These are phyloP conservation scores for Parasitella parasitica DNA, from an alignment of 371 early-diverging fungal species.

Conservation along the genomic window DNA sequence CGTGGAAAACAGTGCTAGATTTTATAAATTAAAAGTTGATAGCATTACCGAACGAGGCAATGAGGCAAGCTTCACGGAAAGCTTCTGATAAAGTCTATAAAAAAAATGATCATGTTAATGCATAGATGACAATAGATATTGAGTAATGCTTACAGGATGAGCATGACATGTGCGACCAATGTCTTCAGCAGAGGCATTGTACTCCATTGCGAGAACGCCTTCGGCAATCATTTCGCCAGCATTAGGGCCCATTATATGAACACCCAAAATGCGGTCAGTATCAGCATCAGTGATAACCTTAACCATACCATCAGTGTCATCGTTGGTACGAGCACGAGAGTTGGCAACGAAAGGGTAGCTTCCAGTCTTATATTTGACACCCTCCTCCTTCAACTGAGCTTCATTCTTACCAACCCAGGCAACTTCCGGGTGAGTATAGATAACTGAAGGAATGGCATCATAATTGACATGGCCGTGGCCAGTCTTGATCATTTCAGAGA, in stretches of 20 bases:
- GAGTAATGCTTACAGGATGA: conserved; percentile 67
- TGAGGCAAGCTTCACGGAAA: conserved; percentile 93
- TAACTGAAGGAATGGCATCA: conserved; percentile 94
- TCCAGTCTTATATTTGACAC: conserved; percentile 85
- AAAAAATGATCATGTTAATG: not conserved
- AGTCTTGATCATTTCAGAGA: conserved; percentile 87
- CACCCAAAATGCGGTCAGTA: conserved; percentile 95
- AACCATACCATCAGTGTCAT: conserved; percentile 91
- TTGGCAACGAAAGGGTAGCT: conserved; percentile 95
- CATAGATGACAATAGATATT: not conserved
- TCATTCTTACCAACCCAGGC: conserved; percentile 98
- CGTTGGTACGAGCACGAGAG: conserved; percentile 96
- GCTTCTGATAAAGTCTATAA: conserved; percentile 88
- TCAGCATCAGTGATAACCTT: conserved; percentile 95
- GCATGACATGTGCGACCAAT: conserved; percentile 97
- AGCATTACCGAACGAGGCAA: conserved; percentile 75
- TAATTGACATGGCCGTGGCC: conserved; percentile 98
- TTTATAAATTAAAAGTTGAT: conserved; percentile 58
- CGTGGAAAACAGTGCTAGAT: not conserved
- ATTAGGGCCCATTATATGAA: conserved; percentile 96
- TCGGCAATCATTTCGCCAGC: conserved; percentile 99
- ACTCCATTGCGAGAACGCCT: conserved; percentile 96
- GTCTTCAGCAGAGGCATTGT: conserved; percentile 95
- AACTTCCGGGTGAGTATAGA: conserved; percentile 98
- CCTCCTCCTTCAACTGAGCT: conserved; percentile 85